Percentiles rank a stretch among this genome's conserved stretches.
These are phyloP conservation scores for Elaeis guineensis DNA, from an alignment of 176 grass and related monocot species.

Conservation along the genomic window DNA sequence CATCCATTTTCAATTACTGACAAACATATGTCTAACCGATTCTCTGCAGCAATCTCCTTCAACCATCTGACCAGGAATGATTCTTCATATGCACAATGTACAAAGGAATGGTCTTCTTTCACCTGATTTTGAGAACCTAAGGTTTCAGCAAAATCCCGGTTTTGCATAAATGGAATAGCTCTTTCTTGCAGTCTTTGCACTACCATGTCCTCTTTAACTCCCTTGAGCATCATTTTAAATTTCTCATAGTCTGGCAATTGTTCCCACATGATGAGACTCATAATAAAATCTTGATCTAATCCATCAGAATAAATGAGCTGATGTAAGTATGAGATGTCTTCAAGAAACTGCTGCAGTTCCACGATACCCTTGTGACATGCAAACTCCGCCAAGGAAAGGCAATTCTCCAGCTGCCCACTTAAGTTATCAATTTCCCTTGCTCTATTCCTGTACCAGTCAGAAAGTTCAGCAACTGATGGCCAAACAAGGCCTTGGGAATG, in stretches of 20 bases:
- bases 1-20: slow-evolving; percentile 73
- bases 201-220: slow-evolving; percentile 64
- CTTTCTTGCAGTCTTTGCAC: slow-evolving; percentile 60
- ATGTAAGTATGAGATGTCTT: slow-evolving; percentile 75
- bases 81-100: slow-evolving; percentile 21
- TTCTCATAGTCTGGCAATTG: slow-evolving; percentile 66
- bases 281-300: slow-evolving; percentile 45
- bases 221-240: slow-evolving; percentile 86
- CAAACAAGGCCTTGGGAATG: slow-evolving; percentile 55
- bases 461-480: slow-evolving; percentile 68
- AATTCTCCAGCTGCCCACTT: slow-evolving; percentile 93
- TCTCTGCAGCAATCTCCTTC: slow-evolving; percentile 73
- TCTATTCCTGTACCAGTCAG: slow-evolving; percentile 70
- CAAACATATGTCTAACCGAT: slow-evolving; percentile 58
- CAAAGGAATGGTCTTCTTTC: neutral
- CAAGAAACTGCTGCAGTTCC: slow-evolving; percentile 53
- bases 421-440: slow-evolving; percentile 90
- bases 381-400: slow-evolving; percentile 64
- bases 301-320: slow-evolving; percentile 67
- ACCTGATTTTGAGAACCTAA: slow-evolving; percentile 26
- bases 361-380: slow-evolving; percentile 65
- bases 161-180: slow-evolving; percentile 81
- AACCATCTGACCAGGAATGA: slow-evolving; percentile 76
- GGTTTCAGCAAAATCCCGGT: slow-evolving; percentile 16
- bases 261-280: slow-evolving; percentile 73